Conservation (phyloP, 1,284 basidiomycete genomes). For the Cutaneotrichosporon curvatum region DNA sequence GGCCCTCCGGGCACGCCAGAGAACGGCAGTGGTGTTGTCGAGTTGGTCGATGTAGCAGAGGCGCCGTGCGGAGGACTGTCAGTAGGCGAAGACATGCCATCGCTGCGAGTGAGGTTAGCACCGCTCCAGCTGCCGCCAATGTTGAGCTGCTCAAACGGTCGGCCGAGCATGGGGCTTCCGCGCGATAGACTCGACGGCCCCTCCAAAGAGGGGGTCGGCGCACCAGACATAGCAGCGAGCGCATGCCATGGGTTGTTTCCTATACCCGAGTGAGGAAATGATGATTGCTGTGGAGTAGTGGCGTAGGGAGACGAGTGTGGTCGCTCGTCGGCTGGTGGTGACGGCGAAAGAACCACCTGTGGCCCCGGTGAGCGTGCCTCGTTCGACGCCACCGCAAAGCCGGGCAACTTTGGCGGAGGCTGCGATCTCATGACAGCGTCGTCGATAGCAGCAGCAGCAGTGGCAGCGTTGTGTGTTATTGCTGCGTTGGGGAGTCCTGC, state of each 20-base stretch:
- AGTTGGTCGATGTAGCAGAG: no score
- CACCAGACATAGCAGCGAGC: slow-evolving; percentile 42
- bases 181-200: slow-evolving; percentile 22
- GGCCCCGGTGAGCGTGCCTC: background rate
- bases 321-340: background rate
- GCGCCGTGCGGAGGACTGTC: background rate
- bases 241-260: slow-evolving; percentile 34
- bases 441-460: slow-evolving; percentile 2
- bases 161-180: slow-evolving; percentile 40
- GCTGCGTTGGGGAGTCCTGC: no score
- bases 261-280: slow-evolving; percentile 12
- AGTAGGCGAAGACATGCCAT: background rate
- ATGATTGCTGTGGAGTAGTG: background rate
- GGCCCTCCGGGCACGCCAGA: no score
- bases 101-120: slow-evolving; percentile 20
- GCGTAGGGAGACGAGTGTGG: background rate
- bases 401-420: background rate
- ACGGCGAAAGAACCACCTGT: background rate
- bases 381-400: background rate
- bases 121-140: slow-evolving; percentile 38
- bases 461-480: no score
- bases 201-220: slow-evolving; percentile 43
- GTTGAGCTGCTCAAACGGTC: slow-evolving; percentile 44
- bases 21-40: background rate
- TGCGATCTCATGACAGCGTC: background rate